Evolutionary conservation across 805 yeast genomes (phyloP), one percentile per base, ranked within the genome.

Genomic region (Candida caryicola): DNA sequence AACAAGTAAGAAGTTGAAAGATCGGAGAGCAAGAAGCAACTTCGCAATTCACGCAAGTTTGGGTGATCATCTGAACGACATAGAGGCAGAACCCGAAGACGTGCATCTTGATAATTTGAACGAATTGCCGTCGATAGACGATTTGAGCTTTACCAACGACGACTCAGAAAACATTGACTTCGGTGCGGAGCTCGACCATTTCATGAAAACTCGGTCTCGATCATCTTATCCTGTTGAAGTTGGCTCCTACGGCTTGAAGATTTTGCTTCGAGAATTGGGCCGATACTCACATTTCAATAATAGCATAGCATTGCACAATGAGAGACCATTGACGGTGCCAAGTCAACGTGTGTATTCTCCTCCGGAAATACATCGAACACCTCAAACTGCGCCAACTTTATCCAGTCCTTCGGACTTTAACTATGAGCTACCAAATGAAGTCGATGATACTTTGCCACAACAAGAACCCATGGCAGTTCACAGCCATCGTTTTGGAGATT

Each of bases 181-280:
- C 27, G 10, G 17, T 9, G 18, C 39, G 6, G 34, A 34, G 7
- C 29, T 21, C 12, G 41, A 39, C 14, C 44, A 45, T 23, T 41
- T 41, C 6, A 41, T 39, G 18, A 38, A 35, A 10, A 16, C 43
- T 12, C 18, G 27, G 17, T 31, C 37, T 3, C 8, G 23, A 5
- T 17, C 17, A 4, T 14, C 35, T 9, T 17, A 23, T n/a, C 35
- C 29, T 13, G 29, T 15, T 7, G 23, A 25, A 4, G 42, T 56
- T 0, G 66, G 65, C n/a, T 49, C 64, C 3, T 63, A 54, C 42
- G 71, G 69, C 3, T 41, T 68, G 14, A 57, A 53, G 27, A 47
- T 56, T 13, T 52, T 68, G 15, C 46, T 68, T 18, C 54, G 51
- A 31, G 69, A 64, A 33, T 54, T 68, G 31, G 48, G 57, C 16